phyloP scores from a whole-genome alignment of 805 yeast genomes.

The Crinitomyces ghanaensis region DNA sequence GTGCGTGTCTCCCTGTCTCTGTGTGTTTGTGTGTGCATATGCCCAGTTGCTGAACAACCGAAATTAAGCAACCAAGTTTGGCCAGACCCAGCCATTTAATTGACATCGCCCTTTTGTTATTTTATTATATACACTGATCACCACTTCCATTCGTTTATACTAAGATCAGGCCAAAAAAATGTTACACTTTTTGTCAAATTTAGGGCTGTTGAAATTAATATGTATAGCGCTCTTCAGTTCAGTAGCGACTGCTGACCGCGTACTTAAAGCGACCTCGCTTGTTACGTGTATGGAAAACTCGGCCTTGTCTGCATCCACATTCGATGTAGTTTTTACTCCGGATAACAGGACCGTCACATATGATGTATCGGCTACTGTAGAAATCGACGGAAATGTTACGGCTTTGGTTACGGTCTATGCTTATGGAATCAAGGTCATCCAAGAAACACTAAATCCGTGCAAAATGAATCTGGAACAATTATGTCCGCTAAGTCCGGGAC shows the following conservation, averaged over 20 bases:
- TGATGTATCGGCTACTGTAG: slow-evolving; percentile 66
- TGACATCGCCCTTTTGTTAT: no score
- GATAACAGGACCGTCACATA: slow-evolving; percentile 49
- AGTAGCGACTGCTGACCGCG: slow-evolving; percentile 22
- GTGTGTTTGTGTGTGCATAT: no score
- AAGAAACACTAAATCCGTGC: slow-evolving; percentile 53
- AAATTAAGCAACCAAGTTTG: no score
- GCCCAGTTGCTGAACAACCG: no score
- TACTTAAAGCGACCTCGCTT: slow-evolving; percentile 47
- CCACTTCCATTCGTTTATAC: no score
- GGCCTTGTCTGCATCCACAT: slow-evolving; percentile 70
- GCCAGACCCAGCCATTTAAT: no score
- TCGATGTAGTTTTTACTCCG: slow-evolving; percentile 67
- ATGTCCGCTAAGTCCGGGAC: slow-evolving; percentile 85
- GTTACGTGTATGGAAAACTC: slow-evolving; percentile 90
- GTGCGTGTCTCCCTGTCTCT: no score
- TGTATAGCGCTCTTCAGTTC: no score
- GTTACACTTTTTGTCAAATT: no score
- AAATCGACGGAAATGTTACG: slow-evolving; percentile 58
- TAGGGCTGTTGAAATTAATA: no score
- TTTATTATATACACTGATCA: no score
- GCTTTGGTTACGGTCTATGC: slow-evolving; percentile 60
- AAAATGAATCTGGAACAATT: slow-evolving; percentile 31
- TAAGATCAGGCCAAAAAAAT: no score
- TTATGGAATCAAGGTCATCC: slow-evolving; percentile 63